phyloP scores from a whole-genome alignment of 768 basidiomycete species.

The Collybia sordida region DNA sequence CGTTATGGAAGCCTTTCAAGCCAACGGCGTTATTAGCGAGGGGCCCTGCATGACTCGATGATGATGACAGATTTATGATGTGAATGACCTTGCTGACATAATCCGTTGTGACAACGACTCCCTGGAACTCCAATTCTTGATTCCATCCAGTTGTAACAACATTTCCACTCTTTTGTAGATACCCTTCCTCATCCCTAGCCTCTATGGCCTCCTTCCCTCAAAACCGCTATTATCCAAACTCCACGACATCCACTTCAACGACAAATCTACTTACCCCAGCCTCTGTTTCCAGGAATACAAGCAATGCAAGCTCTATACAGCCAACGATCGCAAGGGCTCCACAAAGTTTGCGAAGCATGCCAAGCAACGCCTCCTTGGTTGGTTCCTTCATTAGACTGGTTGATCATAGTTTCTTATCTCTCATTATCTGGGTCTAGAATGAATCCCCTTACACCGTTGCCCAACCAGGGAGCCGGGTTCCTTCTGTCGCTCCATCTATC shows the following conservation, averaged over 20 bases:
- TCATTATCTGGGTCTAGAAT: constrained; percentile 26
- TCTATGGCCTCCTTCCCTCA: constrained; percentile 35
- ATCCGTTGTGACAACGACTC: background rate
- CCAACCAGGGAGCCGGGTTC: constrained; percentile 22
- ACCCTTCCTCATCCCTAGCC: constrained; percentile 11
- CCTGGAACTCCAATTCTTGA: constrained; percentile 1
- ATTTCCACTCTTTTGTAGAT: constrained; percentile 16
- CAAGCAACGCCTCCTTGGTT: constrained; percentile 45
- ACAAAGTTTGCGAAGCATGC: constrained; percentile 29
- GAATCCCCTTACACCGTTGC: constrained; percentile 39
- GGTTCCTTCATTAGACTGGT: constrained; percentile 13
- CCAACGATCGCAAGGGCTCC: constrained; percentile 43
- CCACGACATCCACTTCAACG: constrained; percentile 46
- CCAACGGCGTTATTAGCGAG: no score
- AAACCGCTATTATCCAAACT: constrained; percentile 38
- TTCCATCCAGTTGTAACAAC: constrained; percentile 3
- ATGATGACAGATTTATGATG: background rate
- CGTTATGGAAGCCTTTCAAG: no score
- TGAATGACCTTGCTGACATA: background rate
- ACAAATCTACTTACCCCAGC: constrained; percentile 47
- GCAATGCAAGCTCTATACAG: constrained; percentile 28
- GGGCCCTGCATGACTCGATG: no score
- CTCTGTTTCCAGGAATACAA: constrained; percentile 15
- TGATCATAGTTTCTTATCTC: constrained; percentile 1
- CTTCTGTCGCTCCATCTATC: constrained; percentile 39